phyloP scores from a whole-genome alignment of 108 stramenopile species.

The Halocafeteria seosinensis region DNA sequence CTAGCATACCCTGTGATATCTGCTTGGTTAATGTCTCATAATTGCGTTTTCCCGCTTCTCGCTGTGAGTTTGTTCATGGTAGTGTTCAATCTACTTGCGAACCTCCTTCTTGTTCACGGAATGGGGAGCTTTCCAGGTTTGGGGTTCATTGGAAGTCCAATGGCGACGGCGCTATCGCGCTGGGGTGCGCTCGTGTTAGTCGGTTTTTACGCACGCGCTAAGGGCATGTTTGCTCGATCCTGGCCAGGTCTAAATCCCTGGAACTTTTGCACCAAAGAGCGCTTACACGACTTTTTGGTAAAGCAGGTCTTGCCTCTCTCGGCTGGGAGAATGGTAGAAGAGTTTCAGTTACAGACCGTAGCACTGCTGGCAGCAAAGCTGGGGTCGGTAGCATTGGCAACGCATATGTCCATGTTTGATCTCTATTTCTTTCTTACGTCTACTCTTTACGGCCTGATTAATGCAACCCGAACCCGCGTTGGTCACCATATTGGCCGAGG shows the following conservation, averaged over 20 bases:
- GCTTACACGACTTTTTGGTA: background rate
- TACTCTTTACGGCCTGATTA: background rate
- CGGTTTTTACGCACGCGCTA: background rate
- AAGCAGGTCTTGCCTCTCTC: background rate
- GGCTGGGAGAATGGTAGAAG: background rate
- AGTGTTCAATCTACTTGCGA: background rate
- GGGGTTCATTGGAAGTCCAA: background rate
- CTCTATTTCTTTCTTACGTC: conserved; percentile 2
- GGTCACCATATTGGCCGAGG: conserved; percentile 7
- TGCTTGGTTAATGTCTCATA: background rate
- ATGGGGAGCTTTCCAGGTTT: background rate
- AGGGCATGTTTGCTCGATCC: too few species aligned
- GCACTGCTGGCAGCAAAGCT: conserved; percentile 4
- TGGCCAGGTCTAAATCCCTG: too few species aligned
- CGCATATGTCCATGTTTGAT: conserved; percentile 3
- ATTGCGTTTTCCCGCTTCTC: background rate
- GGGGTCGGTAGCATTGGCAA: conserved; percentile 3
- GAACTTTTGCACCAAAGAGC: background rate
- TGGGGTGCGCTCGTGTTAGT: background rate
- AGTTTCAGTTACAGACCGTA: conserved; percentile 3
- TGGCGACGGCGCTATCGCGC: background rate
- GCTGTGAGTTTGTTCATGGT: background rate
- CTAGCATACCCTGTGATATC: background rate
- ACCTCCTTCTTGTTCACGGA: background rate
- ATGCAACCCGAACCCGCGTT: conserved; percentile 1